Conservation (phyloP, 352 stramenopile genomes). For the Globisporangium cylindrosporum region DNA sequence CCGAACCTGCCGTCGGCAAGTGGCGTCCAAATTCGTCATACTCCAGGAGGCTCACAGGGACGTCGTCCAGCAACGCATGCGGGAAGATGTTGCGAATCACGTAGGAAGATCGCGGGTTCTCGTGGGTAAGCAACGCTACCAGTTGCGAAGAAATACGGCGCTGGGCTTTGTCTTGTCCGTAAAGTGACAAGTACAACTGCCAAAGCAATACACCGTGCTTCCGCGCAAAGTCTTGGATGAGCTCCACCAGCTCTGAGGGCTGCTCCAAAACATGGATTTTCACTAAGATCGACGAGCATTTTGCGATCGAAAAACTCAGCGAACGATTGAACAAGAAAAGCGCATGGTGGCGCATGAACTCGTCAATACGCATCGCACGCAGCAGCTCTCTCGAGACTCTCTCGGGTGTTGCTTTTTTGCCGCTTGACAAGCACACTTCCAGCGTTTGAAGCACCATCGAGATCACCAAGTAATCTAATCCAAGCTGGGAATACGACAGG, state of each 20-base stretch:
- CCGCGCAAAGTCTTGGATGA: slow-evolving; percentile 85
- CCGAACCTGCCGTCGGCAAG: slow-evolving; percentile 50
- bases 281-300: slow-evolving; percentile 84
- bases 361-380: slow-evolving; percentile 80
- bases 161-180: slow-evolving; percentile 81
- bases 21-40: slow-evolving; percentile 84
- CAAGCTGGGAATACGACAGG: slow-evolving; percentile 75
- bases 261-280: slow-evolving; percentile 87
- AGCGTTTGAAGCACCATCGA: slow-evolving; percentile 75
- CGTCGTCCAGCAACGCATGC: slow-evolving; percentile 74
- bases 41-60: slow-evolving; percentile 66
- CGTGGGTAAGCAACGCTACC: slow-evolving; percentile 80
- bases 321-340: slow-evolving; percentile 86
- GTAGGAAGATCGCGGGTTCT: slow-evolving; percentile 80
- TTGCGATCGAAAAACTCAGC: slow-evolving; percentile 81
- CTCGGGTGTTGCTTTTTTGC: slow-evolving; percentile 84
- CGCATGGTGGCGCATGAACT: slow-evolving; percentile 84
- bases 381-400: slow-evolving; percentile 68
- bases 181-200: slow-evolving; percentile 82
- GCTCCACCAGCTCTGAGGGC: slow-evolving; percentile 78
- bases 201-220: slow-evolving; percentile 81
- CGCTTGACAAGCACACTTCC: slow-evolving; percentile 82
- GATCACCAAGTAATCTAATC: slow-evolving; percentile 80
- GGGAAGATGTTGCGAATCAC: slow-evolving; percentile 85
- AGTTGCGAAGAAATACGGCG: slow-evolving; percentile 84